A percentile compares a stretch with the other conserved stretches of the same genome.
These are phyloP conservation scores for Backusella tarrabulga DNA, from an alignment of 192 early-diverging fungal genomes.

Conservation along the genomic window DNA sequence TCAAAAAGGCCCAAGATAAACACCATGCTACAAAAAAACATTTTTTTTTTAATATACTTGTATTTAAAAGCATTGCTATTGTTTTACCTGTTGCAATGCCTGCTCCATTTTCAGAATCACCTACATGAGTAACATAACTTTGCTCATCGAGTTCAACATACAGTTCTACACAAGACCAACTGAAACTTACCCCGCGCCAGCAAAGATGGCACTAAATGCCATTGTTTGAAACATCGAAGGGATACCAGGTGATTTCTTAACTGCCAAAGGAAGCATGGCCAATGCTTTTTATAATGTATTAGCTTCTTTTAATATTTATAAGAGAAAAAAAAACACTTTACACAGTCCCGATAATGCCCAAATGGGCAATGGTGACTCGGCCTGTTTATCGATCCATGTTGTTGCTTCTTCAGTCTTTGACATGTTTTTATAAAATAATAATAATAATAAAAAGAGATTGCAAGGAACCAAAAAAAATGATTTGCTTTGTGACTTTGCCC, in stretches of 20 bases:
- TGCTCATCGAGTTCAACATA: too few species aligned
- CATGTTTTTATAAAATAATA: conserved; percentile 11
- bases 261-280: conserved; percentile 27
- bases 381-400: conserved; percentile 15
- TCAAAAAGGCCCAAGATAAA: conserved; percentile 40
- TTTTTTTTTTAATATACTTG: too few species aligned
- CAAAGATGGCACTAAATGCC: conserved; percentile 33
- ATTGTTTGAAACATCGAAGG: conserved; percentile 37
- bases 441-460: neutral
- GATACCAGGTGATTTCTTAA: conserved; percentile 27
- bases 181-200: conserved; percentile 32
- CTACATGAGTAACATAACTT: conserved; percentile 25
- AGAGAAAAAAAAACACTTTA: neutral
- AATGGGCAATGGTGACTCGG: conserved; percentile 28
- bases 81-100: conserved; percentile 42
- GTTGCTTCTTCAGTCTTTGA: neutral
- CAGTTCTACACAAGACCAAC: too few species aligned
- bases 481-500: neutral
- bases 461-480: neutral
- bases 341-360: conserved; percentile 29
- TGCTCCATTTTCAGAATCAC: conserved; percentile 40
- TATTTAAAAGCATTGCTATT: neutral
- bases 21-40: conserved; percentile 28
- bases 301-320: neutral
- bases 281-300: conserved; percentile 8